A percentile compares a stretch with the other conserved stretches of the same genome.
phyloP scores from a whole-genome alignment of 2,329 filamentous ascomycete species.

The Ophiostoma ips region DNA sequence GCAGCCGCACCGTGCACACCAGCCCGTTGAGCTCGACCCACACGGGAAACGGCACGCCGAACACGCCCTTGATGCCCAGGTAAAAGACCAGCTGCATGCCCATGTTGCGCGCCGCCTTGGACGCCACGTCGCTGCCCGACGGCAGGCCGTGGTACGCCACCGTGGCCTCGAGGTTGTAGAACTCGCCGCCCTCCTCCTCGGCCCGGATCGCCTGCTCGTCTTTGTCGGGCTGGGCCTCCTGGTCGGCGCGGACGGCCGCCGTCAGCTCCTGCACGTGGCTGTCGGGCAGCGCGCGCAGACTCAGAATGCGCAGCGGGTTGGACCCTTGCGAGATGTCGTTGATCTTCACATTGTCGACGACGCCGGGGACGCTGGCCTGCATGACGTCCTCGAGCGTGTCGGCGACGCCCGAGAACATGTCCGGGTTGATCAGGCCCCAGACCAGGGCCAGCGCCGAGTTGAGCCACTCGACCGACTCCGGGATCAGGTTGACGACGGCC shows the following conservation, averaged over 20 bases:
- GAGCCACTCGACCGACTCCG: constrained; percentile 92
- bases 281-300: constrained; percentile 73
- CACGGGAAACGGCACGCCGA: constrained; percentile 76
- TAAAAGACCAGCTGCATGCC: constrained; percentile 96
- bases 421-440: constrained; percentile 87
- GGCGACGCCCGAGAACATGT: constrained; percentile 86
- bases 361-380: constrained; percentile 80
- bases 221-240: constrained; percentile 65
- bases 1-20: constrained; percentile 74
- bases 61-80: constrained; percentile 74
- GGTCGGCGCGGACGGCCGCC: constrained; percentile 62
- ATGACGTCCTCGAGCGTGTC: constrained; percentile 93
- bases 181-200: constrained; percentile 79
- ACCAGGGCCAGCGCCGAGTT: constrained; percentile 74
- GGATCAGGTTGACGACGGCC: constrained; percentile 76
- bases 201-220: constrained; percentile 79
- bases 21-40: constrained; percentile 80
- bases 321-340: constrained; percentile 89
- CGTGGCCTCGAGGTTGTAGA: constrained; percentile 83
- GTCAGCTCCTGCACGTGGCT: constrained; percentile 70
- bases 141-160: constrained; percentile 86
- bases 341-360: constrained; percentile 90
- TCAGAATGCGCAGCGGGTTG: constrained; percentile 80
- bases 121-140: constrained; percentile 52
- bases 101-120: constrained; percentile 86